Base-by-base conservation (phyloP, 164 flowering plant species). In the Aristolochia fimbriata region DNA sequence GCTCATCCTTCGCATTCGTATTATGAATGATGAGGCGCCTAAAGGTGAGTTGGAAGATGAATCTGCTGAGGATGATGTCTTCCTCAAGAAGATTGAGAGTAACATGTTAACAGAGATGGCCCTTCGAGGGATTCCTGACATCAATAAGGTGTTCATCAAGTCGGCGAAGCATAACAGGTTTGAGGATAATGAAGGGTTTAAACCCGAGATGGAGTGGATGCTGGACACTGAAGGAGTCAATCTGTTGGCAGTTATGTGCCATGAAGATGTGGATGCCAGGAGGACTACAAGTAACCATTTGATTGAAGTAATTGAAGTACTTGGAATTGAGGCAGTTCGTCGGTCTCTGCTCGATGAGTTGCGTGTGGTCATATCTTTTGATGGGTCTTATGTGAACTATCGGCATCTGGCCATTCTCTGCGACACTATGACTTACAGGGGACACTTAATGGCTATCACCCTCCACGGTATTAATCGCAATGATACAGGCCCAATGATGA, bases 51-150 rank as follows among this genome's bases (percentile, higher is more conserved):
- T 81, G 65, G 66, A 77, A 53, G 96, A 91, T 77, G 97, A 94
- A 65, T 89, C 98, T 48, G 91, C 97, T 0, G 99, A 94, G 74
- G 99, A 94, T 75, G 99, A 94, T 73, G 99, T 94, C n/a, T 94
- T 94, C 83, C 78, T 94, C 41, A 94, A 93, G 78, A 94, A 86
- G 79, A 86, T 91, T 25, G 97, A 86, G 73, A 78, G 96, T 62
- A 94, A 90, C 78, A 94, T 94, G 97, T 69, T 94, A 57, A 94
- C 97, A 1, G 99, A 91, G 73, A 94, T 94, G 99, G 86, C 96
- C 51, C 91, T 94, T 51, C 83, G 91, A 62, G 99, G 99, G 33
- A 93, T 90, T 51, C 96, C 97, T 15, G 97, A 93, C 73, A 93
- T 90, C 50, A 85, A 90, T 62, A 93, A 93, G 67, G 99, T 93